Evolutionary conservation across 345 rosid genomes (phyloP), one percentile per base, ranked within the genome.

Genomic region (Sisymbrium irio): DNA sequence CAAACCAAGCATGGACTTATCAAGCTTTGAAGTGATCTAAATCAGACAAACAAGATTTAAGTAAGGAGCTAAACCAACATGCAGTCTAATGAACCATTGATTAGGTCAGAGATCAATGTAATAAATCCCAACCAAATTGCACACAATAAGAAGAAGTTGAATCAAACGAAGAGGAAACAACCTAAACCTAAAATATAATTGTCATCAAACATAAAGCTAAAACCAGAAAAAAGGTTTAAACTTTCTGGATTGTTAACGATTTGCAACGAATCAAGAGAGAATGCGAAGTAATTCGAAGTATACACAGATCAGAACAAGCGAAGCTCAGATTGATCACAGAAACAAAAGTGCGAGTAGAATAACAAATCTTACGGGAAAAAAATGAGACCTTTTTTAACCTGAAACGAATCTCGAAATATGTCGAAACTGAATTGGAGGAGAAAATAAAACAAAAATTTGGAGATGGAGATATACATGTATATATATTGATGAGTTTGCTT

Each of bases 401-500:
- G 12, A 68, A 25, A 68, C 15, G 56, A 68, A 61, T 51, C 12
- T 7, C 7, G 36, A 53, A 62, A 40, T 25, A 20, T 39, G 74
- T 67, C 7, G 73, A 75, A 66, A 68, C 64, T 35, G 32, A 53
- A 42, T 41, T 75, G 39, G 33, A 50, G 9, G 42, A 22, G 17
- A 22, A 6, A 22, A 22, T 1, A 22, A 22, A 10, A 14, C n/a
- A 17, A 62, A 25, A 25, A 39, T 6, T 2, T 18, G 17, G n/a
- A n/a, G n/a, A n/a, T 12, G 37, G 50, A 30, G 35, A 9, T 39
- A 54, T 62, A 62, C 69, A 68, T 62, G 20, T 20, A 62, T 76
- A 68, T 62, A 32, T 20, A 22, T 22, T 28, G 72, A 39, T 25
- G 42, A 53, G 27, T 25, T 53, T 67, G 62, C 50, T 25, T 67